Evolutionary conservation across 73 alveolate genomes (phyloP).

Genomic region (Stentor coeruleus): DNA sequence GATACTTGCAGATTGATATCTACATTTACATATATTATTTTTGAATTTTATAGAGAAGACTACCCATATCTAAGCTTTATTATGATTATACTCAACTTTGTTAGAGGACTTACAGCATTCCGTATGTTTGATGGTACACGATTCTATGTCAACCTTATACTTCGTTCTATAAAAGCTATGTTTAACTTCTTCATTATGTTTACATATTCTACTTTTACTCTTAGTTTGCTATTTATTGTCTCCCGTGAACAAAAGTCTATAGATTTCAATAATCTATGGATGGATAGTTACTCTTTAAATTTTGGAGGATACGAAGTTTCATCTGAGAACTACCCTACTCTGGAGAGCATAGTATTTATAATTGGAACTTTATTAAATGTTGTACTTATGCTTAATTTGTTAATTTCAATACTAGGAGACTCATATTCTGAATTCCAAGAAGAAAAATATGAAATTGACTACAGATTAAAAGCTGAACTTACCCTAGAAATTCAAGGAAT

Average conservation of each 20-base stretch:
- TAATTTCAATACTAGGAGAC: conserved; percentile 24
- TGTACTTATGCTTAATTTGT: conserved; percentile 4
- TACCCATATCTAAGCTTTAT: neutral
- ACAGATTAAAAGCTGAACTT: neutral
- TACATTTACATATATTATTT: neutral
- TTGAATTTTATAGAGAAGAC: neutral
- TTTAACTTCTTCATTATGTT: neutral
- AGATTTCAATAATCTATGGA: neutral
- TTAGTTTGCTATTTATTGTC: neutral
- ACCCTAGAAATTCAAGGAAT: neutral
- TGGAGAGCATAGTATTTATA: neutral
- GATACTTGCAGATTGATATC: neutral
- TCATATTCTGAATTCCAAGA: neutral
- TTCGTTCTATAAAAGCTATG: neutral
- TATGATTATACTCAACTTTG: neutral
- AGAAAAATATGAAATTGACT: neutral
- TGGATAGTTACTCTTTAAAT: neutral
- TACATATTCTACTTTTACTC: conserved; percentile 7
- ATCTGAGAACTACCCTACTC: neutral
- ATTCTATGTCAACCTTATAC: conserved; percentile 12
- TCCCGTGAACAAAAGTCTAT: neutral
- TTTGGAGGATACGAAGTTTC: neutral
- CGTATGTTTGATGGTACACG: conserved; percentile 9
- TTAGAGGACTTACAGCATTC: conserved; percentile 18
- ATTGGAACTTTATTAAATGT: conserved; percentile 7